These are phyloP conservation scores for Plasmodium knowlesi DNA, from an alignment of 169 alveolate genomes.

Conservation along the genomic window DNA sequence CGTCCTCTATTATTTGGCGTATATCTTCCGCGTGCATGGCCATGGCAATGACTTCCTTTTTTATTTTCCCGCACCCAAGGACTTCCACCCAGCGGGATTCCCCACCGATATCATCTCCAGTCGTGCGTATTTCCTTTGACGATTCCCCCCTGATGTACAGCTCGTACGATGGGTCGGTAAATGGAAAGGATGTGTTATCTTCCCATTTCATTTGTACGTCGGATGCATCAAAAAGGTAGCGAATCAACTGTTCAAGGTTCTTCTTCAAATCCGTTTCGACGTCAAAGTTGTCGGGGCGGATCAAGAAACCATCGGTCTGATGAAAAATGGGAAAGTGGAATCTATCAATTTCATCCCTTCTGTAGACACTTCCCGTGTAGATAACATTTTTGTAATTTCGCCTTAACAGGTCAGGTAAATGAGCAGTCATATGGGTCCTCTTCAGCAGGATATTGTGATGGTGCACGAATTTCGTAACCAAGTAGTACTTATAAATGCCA, in stretches of 20 bases:
- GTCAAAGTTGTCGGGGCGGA: constrained; percentile 69
- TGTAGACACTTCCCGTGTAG: constrained; percentile 92
- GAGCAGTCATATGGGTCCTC: constrained; percentile 93
- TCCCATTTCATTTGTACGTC: constrained; percentile 90
- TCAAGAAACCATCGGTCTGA: constrained; percentile 89
- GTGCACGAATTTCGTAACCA: constrained; percentile 45
- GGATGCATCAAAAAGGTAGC: constrained; percentile 83
- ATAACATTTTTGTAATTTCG: constrained; percentile 85
- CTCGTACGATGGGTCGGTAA: constrained; percentile 93
- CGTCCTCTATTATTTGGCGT: constrained; percentile 62
- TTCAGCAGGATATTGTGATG: constrained; percentile 77
- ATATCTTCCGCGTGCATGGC: constrained; percentile 47
- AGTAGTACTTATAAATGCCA: constrained; percentile 74
- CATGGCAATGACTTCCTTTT: constrained; percentile 87
- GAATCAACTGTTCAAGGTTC: constrained; percentile 87
- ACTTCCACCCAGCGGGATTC: constrained; percentile 85
- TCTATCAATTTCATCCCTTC: constrained; percentile 94
- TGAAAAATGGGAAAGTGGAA: constrained; percentile 96
- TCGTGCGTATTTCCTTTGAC: constrained; percentile 48
- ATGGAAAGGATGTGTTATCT: constrained; percentile 91
- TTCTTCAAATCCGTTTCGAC: constrained; percentile 76
- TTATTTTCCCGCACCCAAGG: constrained; percentile 93
- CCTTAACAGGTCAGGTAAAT: constrained; percentile 88
- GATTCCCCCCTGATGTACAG: constrained; percentile 85
- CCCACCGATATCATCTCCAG: background rate